A percentile compares a stretch with the other conserved stretches of the same genome.
Evolutionary conservation across 495 filamentous ascomycete species (phyloP).

Genomic region (Aspergillus sclerotioniger): DNA sequence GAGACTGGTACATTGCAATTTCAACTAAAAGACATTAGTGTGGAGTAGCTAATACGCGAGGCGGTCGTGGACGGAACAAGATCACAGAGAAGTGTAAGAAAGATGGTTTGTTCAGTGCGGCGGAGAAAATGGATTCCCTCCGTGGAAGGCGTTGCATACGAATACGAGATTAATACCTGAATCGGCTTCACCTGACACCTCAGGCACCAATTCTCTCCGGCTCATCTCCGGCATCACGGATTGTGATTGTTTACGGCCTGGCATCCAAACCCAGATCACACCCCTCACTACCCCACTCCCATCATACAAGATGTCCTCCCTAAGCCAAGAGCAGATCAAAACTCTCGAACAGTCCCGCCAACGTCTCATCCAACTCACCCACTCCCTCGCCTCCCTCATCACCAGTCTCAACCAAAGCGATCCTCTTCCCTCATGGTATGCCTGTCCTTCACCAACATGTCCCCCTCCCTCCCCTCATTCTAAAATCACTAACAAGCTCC

Average conservation of each 20-base stretch:
- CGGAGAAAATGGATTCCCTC: too few relatives aligned
- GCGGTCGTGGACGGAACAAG: too few relatives aligned
- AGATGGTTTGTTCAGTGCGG: too few relatives aligned
- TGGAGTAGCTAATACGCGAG: too few relatives aligned
- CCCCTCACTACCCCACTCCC: background rate
- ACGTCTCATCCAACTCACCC: constrained; percentile 65
- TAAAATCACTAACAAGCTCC: constrained; percentile 3
- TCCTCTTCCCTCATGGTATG: constrained; percentile 61
- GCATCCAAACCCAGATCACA: background rate
- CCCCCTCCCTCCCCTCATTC: background rate
- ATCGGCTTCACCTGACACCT: background rate
- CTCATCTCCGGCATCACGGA: background rate
- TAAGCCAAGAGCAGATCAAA: constrained; percentile 61
- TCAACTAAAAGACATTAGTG: too few relatives aligned
- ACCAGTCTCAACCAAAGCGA: constrained; percentile 50
- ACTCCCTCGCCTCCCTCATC: constrained; percentile 62
- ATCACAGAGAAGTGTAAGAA: too few relatives aligned
- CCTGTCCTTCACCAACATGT: background rate
- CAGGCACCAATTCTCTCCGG: background rate
- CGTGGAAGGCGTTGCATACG: too few relatives aligned
- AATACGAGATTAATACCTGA: too few relatives aligned
- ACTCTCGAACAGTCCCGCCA: constrained; percentile 72
- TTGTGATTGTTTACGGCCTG: background rate
- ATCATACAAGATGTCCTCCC: constrained; percentile 30
- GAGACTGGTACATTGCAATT: too few relatives aligned